Base-by-base conservation (phyloP, 169 alveolate species). In the Plasmodium malariae region DNA sequence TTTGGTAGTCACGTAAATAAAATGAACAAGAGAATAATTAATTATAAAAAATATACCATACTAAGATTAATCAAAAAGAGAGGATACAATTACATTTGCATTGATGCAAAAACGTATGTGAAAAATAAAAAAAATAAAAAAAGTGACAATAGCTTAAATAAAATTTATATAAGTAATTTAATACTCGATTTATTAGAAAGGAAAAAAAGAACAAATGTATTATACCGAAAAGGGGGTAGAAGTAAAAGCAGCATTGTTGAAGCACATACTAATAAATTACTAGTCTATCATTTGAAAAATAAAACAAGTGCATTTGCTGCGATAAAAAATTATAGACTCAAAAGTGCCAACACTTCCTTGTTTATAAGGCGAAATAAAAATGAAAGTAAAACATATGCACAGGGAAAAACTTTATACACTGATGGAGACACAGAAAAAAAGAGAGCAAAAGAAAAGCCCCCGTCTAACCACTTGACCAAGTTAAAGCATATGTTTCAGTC, bases 31-130 rank as follows among this genome's bases (percentile, higher is more conserved):
- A 83, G 36, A 83, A 48, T 83, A 1, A 4, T 83, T n/a, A 83
- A 83, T 51, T 65, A 65, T 83, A 65, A 83, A 51, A 83, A 83
- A 45, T 51, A 83, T 57, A 37, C 48, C 36, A 36, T 83, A 51
- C 30, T 67, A n/a, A 83, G 36, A 32, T 34, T 70, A 26, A 45
- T 83, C 2, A 83, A 67, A 65, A 67, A 65, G 40, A 65, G 55
- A 54, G 91, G 91, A 55, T 83, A 32, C 21, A 65, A 83, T 36
- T 83, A 51, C 36, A 83, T 83, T 7, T 83, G 85, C 51, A 83
- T 83, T 49, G 91, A 83, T 67, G 91, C 91, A 1, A 68, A 83
- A 26, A 57, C 67, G 5, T 83, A 83, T 83, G 48, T 83, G 11
- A 83, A 83, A 83, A 83, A 83, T 43, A 83, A 83, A 83, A 76